A percentile compares a stretch with the other conserved stretches of the same genome.
Conservation (phyloP, 2,329 filamentous ascomycete genomes). For the Colletotrichum eleusines region DNA sequence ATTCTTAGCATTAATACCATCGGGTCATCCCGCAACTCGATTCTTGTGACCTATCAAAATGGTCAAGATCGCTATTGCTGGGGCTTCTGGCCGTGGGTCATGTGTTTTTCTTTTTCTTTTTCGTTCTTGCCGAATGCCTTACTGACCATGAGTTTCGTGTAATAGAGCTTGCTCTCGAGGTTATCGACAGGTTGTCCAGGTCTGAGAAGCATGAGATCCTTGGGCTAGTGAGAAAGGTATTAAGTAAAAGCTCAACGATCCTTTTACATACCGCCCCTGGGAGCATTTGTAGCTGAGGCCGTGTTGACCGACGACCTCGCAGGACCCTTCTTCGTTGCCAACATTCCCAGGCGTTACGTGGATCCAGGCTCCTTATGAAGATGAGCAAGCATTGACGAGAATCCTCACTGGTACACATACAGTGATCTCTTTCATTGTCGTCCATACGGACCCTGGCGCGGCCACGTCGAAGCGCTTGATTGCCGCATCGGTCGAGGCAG, state of each 20-base stretch:
- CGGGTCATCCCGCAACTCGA: background rate
- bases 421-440: constrained; percentile 63
- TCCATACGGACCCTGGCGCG: constrained; percentile 49
- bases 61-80: constrained; percentile 39
- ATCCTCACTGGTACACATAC: constrained; percentile 62
- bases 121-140: background rate
- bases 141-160: background rate
- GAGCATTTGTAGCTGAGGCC: background rate
- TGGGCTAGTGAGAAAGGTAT: constrained; percentile 48
- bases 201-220: constrained; percentile 43
- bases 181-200: constrained; percentile 42
- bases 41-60: background rate
- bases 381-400: constrained; percentile 52
- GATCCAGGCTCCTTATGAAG: constrained; percentile 58
- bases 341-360: constrained; percentile 51
- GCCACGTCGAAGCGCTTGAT: constrained; percentile 67
- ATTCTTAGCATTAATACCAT: background rate
- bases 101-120: background rate
- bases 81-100: constrained; percentile 34
- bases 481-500: constrained; percentile 68
- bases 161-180: constrained; percentile 44
- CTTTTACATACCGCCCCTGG: rapidly evolving
- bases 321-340: constrained; percentile 42
- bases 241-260: background rate
- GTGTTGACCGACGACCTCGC: background rate